Evolutionary conservation across 2,329 filamentous ascomycete species (phyloP).

Genomic region (Arachnopeziza araneosa): DNA sequence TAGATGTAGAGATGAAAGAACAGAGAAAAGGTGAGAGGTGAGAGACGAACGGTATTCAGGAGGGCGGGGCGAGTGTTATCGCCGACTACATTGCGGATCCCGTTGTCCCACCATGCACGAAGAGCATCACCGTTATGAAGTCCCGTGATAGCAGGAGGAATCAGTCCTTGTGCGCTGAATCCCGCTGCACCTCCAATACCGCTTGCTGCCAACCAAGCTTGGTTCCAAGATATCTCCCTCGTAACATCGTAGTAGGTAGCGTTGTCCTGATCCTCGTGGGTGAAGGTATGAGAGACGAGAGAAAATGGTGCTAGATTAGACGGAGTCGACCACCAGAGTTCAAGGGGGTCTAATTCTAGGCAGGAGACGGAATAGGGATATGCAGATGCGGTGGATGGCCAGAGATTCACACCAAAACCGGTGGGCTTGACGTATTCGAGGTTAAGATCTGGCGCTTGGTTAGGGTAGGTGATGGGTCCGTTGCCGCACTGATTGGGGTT

Average conservation of each 20-base stretch:
- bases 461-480: conserved; percentile 39
- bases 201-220: conserved; percentile 49
- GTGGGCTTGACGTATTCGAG: conserved; percentile 42
- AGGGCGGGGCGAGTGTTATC: conserved; percentile 54
- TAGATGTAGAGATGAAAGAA: background rate
- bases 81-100: conserved; percentile 52
- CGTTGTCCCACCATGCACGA: conserved; percentile 51
- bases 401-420: conserved; percentile 44
- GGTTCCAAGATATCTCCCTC: conserved; percentile 55
- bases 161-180: conserved; percentile 49
- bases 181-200: conserved; percentile 40
- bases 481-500: conserved; percentile 15
- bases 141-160: conserved; percentile 58
- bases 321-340: conserved; percentile 44
- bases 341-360: conserved; percentile 42
- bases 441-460: conserved; percentile 38
- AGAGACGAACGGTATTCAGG: conserved; percentile 41
- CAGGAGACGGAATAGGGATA: conserved; percentile 34
- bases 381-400: conserved; percentile 34
- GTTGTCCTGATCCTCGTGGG: conserved; percentile 52
- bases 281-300: conserved; percentile 56
- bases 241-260: conserved; percentile 50
- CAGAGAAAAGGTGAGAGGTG: conserved; percentile 1
- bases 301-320: conserved; percentile 47
- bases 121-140: conserved; percentile 59